These are phyloP conservation scores for Colletotrichum agaves DNA, from an alignment of 2,329 filamentous ascomycete species.

Conservation along the genomic window DNA sequence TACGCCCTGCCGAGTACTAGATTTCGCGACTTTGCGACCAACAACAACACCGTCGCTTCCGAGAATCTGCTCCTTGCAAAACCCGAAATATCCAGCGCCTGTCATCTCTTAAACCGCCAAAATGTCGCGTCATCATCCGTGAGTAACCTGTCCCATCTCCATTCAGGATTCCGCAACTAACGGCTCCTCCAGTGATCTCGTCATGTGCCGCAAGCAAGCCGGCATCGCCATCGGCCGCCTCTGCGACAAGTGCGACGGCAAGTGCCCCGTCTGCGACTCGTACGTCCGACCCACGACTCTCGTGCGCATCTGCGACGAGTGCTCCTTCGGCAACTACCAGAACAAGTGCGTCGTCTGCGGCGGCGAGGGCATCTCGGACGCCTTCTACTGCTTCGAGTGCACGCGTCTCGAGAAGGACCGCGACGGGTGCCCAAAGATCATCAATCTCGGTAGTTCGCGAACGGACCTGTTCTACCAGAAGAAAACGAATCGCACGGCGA, in stretches of 20 bases:
- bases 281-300: conserved; percentile 98
- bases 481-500: conserved; percentile 70
- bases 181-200: conserved; percentile 76
- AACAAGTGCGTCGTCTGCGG: conserved; percentile 99
- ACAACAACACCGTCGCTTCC: not conserved
- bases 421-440: conserved; percentile 99
- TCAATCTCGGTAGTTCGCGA: conserved; percentile 93
- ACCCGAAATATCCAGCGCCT: conserved; percentile 14
- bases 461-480: conserved; percentile 84
- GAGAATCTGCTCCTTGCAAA: conserved; percentile 15
- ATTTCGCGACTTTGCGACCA: conserved; percentile 8
- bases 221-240: conserved; percentile 98
- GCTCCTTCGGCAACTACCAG: conserved; percentile 99
- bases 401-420: conserved; percentile 96
- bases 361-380: conserved; percentile 96
- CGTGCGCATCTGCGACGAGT: conserved; percentile 98
- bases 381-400: conserved; percentile 99
- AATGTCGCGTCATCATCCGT: conserved; percentile 97
- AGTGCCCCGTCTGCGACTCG: conserved; percentile 98
- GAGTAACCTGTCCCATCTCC: conserved; percentile 51
- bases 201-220: conserved; percentile 99
- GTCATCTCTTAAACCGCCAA: conserved; percentile 41
- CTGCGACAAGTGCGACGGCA: conserved; percentile 99
- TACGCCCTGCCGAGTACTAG: not conserved
- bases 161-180: conserved; percentile 43